Conservation (phyloP, 805 yeast species). For the Metschnikowia rubicola region DNA sequence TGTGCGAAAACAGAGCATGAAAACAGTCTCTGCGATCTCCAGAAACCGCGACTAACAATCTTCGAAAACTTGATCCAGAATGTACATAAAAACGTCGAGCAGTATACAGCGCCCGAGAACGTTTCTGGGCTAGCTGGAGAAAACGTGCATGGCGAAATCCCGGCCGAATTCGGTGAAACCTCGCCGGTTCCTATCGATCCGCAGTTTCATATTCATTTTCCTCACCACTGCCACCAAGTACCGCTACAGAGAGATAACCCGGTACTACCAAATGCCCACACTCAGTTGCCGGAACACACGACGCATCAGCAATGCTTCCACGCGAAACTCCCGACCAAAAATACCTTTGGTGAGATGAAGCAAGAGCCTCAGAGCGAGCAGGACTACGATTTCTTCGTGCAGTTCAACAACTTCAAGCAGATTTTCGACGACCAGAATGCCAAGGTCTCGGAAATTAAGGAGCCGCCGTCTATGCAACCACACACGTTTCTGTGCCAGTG, state of each 20-base stretch:
- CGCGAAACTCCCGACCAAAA: constrained; percentile 33
- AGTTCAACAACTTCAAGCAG: constrained; percentile 31
- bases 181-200: background rate
- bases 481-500: constrained; percentile 51
- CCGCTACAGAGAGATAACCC: background rate
- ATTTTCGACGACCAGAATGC: constrained; percentile 6
- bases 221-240: constrained; percentile 35
- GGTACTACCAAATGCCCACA: background rate
- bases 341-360: background rate
- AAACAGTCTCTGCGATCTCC: constrained; percentile 26
- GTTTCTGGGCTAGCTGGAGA: background rate
- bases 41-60: constrained; percentile 29
- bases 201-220: constrained; percentile 36
- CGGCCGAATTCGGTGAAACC: background rate
- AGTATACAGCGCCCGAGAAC: constrained; percentile 8
- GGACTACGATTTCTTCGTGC: constrained; percentile 39
- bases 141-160: background rate
- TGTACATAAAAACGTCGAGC: constrained; percentile 29
- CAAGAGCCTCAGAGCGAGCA: constrained; percentile 7
- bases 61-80: constrained; percentile 39
- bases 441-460: background rate
- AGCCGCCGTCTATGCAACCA: background rate
- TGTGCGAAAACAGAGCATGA: constrained; percentile 7
- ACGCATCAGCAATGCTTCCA: constrained; percentile 44
- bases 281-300: constrained; percentile 6